These are phyloP conservation scores for Tylopilus vinaceipallidus DNA, from an alignment of 768 basidiomycete species.

Conservation along the genomic window DNA sequence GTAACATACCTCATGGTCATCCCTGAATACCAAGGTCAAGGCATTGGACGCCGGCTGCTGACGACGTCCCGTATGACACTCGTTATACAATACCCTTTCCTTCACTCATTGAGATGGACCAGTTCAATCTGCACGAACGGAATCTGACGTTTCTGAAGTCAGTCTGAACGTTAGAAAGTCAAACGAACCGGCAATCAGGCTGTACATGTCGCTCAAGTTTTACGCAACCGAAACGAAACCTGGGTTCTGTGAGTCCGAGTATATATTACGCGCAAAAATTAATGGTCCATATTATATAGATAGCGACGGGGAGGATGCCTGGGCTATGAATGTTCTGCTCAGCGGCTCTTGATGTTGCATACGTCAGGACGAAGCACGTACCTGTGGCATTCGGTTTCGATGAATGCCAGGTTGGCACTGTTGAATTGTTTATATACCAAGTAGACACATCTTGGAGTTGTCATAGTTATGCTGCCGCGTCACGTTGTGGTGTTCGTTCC, in stretches of 20 bases:
- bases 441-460: neutral
- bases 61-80: constrained; percentile 1
- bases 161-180: constrained; percentile 9
- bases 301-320: constrained; percentile 1
- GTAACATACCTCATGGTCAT: constrained; percentile 5
- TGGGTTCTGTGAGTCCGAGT: neutral
- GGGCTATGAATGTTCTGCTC: constrained; percentile 2
- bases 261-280: neutral
- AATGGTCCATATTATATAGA: neutral
- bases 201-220: constrained; percentile 7
- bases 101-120: neutral
- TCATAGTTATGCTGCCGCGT: constrained; percentile 8
- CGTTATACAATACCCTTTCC: neutral
- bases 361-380: neutral
- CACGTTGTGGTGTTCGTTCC: constrained; percentile 21
- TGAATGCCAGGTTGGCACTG: neutral
- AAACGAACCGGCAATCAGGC: constrained; percentile 9
- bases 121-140: neutral
- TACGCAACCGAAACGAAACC: neutral
- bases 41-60: constrained; percentile 3
- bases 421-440: too few relatives aligned
- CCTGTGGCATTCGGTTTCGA: neutral
- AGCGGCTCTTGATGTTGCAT: neutral
- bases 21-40: constrained; percentile 6
- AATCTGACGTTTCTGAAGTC: constrained; percentile 3